These are phyloP conservation scores for Coniella lustricola DNA, from an alignment of 2,329 filamentous ascomycete species.

Conservation along the genomic window DNA sequence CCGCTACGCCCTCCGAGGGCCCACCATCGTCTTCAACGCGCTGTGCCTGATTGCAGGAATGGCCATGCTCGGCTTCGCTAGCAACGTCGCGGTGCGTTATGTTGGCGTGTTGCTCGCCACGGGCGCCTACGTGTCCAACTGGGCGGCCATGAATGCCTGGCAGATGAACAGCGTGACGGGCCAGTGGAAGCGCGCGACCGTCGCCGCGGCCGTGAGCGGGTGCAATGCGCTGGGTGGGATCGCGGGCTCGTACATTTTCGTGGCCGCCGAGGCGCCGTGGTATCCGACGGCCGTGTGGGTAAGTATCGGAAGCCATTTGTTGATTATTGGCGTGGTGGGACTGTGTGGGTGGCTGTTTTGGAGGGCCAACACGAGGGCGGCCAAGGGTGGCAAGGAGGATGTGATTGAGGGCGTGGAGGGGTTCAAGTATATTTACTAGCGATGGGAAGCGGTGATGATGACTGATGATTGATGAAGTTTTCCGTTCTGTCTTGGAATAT, in stretches of 20 bases:
- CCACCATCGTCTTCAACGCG: constrained; percentile 59
- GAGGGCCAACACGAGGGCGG: constrained; percentile 10
- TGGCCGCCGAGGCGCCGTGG: constrained; percentile 7
- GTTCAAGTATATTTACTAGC: constrained; percentile 14
- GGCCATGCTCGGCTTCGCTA: constrained; percentile 56
- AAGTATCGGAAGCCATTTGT: constrained; percentile 14
- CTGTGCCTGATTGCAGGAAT: constrained; percentile 56
- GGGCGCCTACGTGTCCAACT: constrained; percentile 62
- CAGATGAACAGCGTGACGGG: constrained; percentile 52
- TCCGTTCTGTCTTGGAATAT: too few relatives aligned
- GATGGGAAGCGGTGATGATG: too few relatives aligned
- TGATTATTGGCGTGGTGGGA: constrained; percentile 11
- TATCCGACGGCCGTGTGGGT: constrained; percentile 15
- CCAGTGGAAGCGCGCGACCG: constrained; percentile 16
- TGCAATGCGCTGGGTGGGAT: constrained; percentile 16
- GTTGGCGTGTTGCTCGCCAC: constrained; percentile 60
- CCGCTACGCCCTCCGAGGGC: constrained; percentile 50
- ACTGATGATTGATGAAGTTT: background rate
- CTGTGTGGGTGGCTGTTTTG: constrained; percentile 9
- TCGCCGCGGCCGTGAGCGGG: constrained; percentile 14
- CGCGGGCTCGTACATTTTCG: constrained; percentile 16
- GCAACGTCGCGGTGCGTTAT: constrained; percentile 54
- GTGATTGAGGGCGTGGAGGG: constrained; percentile 15
- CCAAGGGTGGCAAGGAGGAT: background rate
- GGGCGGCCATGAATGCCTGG: constrained; percentile 59